Base-by-base conservation (phyloP, 2,329 filamentous ascomycete genomes). In the Neofusicoccum sp. region DNA sequence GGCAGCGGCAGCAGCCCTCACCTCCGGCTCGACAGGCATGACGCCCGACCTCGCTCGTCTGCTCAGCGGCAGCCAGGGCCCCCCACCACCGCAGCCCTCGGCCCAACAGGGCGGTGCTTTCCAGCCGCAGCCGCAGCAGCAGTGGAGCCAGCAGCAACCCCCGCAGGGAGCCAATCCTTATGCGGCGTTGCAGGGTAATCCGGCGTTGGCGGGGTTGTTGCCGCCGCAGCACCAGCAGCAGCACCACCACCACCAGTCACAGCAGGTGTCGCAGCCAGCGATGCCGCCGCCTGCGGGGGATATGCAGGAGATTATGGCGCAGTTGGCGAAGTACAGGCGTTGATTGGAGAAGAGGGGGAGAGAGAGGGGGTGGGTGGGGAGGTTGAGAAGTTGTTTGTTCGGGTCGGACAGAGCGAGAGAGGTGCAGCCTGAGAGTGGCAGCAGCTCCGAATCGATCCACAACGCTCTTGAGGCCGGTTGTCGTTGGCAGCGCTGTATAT, bases 281-380 rank as follows among this genome's bases (percentile, higher is more conserved):
- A 64, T 66, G n/a, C 67, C 66, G 31, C 58, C 58, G 9, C 49
- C 49, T 4, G 39, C 48, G 6, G 49, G 39, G 4, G 79, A 83
- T 67, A 87, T 92, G 68, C 85, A 89, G 72, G 89, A 90, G 69
- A 91, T 93, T 58, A 89, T 93, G 85, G 87, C 88, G 12, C 87
- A 91, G 69, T 78, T 92, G 64, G 85, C 88, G 50, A 86, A 84
- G 68, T 89, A 86, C 70, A 82, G 87, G 66, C 84, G 87, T 71
- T 86, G 70, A 72, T 56, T 28, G n/a, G 28, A 8, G n/a, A 22
- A 22, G 22, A 22, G 22, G 22, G 22, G 2, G 22, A 22, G 22
- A 22, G 22, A 22, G 22, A 22, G 22, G 2, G 22, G 2, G 22
- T 22, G 22, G 22, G 22, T 22, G 22, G 22, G 22, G 22, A 22